Evolutionary conservation across 2,329 filamentous ascomycete genomes (phyloP).

Genomic region (Clonostachys chloroleuca): DNA sequence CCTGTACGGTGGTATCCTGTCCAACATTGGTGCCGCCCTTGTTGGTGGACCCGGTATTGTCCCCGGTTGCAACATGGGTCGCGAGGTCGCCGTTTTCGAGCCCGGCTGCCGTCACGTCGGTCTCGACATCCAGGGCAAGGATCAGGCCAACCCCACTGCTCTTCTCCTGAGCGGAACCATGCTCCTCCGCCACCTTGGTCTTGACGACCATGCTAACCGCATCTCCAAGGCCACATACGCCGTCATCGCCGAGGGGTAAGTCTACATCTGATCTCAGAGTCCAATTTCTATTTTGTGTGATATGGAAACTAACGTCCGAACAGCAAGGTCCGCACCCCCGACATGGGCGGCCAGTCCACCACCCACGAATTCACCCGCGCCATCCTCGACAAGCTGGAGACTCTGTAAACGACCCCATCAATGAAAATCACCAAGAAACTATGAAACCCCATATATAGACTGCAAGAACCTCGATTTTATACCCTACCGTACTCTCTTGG

Average conservation of each 20-base stretch:
- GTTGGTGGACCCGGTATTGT: constrained; percentile 97
- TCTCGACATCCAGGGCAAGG: constrained; percentile 99
- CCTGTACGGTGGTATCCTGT: constrained; percentile 96
- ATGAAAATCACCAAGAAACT: too few species aligned
- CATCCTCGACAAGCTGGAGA: constrained; percentile 94
- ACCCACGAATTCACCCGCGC: constrained; percentile 95
- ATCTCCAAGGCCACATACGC: constrained; percentile 82
- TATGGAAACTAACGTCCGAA: constrained; percentile 30
- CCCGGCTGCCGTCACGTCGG: constrained; percentile 98
- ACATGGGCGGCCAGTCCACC: constrained; percentile 89
- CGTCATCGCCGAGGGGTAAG: constrained; percentile 85
- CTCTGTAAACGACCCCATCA: constrained; percentile 40
- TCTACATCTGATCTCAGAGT: constrained; percentile 10
- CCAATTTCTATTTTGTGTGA: neutral
- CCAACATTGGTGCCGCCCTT: constrained; percentile 96
- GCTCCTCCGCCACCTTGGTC: constrained; percentile 93
- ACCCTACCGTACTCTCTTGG: too few species aligned
- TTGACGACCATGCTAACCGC: constrained; percentile 97
- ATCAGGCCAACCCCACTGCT: constrained; percentile 97
- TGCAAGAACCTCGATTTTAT: too few species aligned
- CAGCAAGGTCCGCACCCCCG: constrained; percentile 82
- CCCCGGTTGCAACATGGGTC: constrained; percentile 98
- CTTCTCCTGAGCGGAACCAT: constrained; percentile 93
- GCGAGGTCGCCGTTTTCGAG: constrained; percentile 97
- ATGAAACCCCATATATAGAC: too few species aligned